These are phyloP conservation scores for Starmerella vaccinii DNA, from an alignment of 805 yeast genomes.

Conservation along the genomic window DNA sequence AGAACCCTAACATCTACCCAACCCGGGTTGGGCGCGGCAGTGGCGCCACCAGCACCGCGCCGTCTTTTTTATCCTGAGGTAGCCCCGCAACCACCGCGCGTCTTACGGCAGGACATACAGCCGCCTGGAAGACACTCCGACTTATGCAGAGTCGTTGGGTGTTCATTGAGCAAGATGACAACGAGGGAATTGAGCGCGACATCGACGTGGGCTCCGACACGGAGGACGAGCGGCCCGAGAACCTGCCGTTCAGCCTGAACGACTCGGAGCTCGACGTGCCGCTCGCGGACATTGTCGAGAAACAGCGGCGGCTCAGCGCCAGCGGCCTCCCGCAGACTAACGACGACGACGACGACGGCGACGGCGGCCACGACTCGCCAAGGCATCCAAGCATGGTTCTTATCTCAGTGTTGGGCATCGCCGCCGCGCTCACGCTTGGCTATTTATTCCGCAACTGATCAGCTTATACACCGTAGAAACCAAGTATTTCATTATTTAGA, in stretches of 20 bases:
- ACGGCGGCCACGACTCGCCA: not conserved
- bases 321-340: not conserved
- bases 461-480: not conserved
- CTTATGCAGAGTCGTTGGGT: constrained; percentile 13
- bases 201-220: not conserved
- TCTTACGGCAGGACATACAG: not conserved
- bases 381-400: constrained; percentile 1
- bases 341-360: not conserved
- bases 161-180: constrained; percentile 6
- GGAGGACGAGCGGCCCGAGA: constrained; percentile 1
- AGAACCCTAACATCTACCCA: constrained; percentile 1
- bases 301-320: constrained; percentile 19
- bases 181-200: not conserved
- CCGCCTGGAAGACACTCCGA: not conserved
- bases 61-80: not conserved
- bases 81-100: not conserved
- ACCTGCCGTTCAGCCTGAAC: not conserved
- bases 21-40: constrained; percentile 6
- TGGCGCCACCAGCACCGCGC: constrained; percentile 4
- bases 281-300: constrained; percentile 21
- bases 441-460: not conserved
- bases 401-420: constrained; percentile 1
- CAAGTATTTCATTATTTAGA: not conserved
- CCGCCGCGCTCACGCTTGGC: constrained; percentile 7
- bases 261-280: constrained; percentile 20